Evolutionary conservation across 2,329 filamentous ascomycete species (phyloP).

Genomic region (Talaromyces sp.): DNA sequence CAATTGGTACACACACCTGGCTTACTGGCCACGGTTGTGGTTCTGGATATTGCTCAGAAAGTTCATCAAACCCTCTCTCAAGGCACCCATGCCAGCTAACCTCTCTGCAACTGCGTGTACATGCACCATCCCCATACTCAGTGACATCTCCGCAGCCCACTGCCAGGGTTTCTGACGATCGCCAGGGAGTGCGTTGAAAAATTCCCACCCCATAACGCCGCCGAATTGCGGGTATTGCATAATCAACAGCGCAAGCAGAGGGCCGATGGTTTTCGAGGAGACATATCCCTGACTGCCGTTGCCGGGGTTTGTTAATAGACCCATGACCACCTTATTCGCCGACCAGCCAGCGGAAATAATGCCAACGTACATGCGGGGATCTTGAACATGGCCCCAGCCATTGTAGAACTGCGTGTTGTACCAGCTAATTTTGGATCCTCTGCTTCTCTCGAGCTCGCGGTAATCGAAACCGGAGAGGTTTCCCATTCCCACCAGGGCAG

Average conservation of each 20-base stretch:
- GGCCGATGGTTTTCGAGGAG: conserved; percentile 50
- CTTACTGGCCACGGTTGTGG: conserved; percentile 19
- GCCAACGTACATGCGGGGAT: conserved; percentile 37
- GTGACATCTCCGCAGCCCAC: conserved; percentile 67
- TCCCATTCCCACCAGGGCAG: conserved; percentile 58
- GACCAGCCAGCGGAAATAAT: conserved; percentile 58
- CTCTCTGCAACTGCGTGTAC: conserved; percentile 28
- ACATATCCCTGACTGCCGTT: conserved; percentile 65
- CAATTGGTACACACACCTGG: not conserved
- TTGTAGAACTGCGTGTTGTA: conserved; percentile 95
- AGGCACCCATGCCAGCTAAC: conserved; percentile 19
- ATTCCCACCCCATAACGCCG: conserved; percentile 93
- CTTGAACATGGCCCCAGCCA: conserved; percentile 68
- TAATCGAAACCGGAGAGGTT: conserved; percentile 80
- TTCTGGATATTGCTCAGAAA: conserved; percentile 18
- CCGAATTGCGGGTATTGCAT: conserved; percentile 65
- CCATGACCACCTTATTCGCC: conserved; percentile 68
- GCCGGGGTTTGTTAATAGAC: conserved; percentile 69
- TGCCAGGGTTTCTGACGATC: conserved; percentile 61
- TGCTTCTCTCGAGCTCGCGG: conserved; percentile 62
- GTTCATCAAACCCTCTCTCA: conserved; percentile 26
- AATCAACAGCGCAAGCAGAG: conserved; percentile 52
- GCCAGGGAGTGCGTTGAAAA: conserved; percentile 74
- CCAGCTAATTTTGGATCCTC: conserved; percentile 65
- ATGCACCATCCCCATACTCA: conserved; percentile 39